Evolutionary conservation across 306 rosid genomes (phyloP), one percentile per base, ranked within the genome.

Genomic region (Vigna unguiculata): DNA sequence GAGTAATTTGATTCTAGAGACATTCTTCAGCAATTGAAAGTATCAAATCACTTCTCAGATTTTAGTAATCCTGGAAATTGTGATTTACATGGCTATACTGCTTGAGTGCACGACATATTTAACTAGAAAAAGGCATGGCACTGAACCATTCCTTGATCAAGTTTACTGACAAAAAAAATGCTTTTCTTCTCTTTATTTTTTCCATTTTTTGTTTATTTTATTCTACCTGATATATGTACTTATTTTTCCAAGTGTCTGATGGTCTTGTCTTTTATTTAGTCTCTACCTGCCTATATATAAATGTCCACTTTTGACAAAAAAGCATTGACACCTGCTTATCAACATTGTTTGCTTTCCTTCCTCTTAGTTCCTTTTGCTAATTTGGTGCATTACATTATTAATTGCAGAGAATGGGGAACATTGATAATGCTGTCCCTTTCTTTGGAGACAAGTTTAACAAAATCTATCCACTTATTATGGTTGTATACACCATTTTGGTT

Each of bases 401-500:
- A 78, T 80, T 80, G 88, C 97, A 95, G 99, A 88, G 88, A 83
- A 95, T 95, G 97, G 99, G 99, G 52, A 90, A 84, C 75, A 92
- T 95, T 71, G 96, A 92, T 69, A 71, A 83, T 14, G 93, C 89
- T 61, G 97, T 92, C 71, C 99, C 97, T 66, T 89, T 95, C 85
- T 95, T 95, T 81, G 99, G 99, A 67, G 75, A 85, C 17, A 76
- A 75, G 80, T 95, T 95, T 73, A 92, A 89, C 89, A 89, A 76
- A 85, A 92, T 95, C 78, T 95, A 88, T 88, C 99, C 99, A 30
- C 97, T 95, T 77, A 92, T 95, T 69, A 95, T 95, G 99, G 97
- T 92, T 83, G 76, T 95, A 64, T 95, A 95, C 89, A 95, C 99
- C 80, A 70, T 90, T 57, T 82, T 95, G 96, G 99, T 95, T 63